Evolutionary conservation across 345 rosid species (phyloP).

Genomic region (Draba incana): DNA sequence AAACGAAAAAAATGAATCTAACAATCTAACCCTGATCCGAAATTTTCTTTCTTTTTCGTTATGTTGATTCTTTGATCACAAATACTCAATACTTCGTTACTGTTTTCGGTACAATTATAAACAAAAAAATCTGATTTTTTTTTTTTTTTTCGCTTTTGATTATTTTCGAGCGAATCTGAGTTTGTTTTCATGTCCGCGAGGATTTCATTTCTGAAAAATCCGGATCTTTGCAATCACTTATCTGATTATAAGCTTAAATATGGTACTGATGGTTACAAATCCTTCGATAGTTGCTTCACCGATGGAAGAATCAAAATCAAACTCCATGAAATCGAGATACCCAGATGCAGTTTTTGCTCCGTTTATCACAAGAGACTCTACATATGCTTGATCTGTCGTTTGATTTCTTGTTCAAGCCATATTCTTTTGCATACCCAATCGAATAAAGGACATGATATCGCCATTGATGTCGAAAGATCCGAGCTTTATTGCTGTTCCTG

Average conservation of each 20-base stretch:
- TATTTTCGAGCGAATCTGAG: constrained; percentile 14
- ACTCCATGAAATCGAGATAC: constrained; percentile 42
- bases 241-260: constrained; percentile 73
- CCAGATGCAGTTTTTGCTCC: constrained; percentile 68
- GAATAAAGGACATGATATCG: constrained; percentile 64
- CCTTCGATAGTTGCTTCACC: constrained; percentile 51
- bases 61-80: constrained; percentile 26
- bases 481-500: constrained; percentile 88
- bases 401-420: constrained; percentile 70
- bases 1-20: constrained; percentile 31
- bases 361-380: constrained; percentile 56
- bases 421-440: constrained; percentile 63
- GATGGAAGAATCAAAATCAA: constrained; percentile 57
- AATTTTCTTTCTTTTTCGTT: constrained; percentile 20
- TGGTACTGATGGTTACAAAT: constrained; percentile 59
- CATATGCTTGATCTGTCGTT: constrained; percentile 74
- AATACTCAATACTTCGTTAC: neutral
- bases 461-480: constrained; percentile 77
- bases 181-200: constrained; percentile 53
- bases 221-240: constrained; percentile 75
- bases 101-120: neutral
- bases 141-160: no score
- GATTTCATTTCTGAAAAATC: constrained; percentile 48
- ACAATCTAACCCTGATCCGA: constrained; percentile 31
- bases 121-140: no score